Base-by-base conservation (phyloP, 2,329 filamentous ascomycete genomes). In the Phymatotrichopsis omnivora region DNA sequence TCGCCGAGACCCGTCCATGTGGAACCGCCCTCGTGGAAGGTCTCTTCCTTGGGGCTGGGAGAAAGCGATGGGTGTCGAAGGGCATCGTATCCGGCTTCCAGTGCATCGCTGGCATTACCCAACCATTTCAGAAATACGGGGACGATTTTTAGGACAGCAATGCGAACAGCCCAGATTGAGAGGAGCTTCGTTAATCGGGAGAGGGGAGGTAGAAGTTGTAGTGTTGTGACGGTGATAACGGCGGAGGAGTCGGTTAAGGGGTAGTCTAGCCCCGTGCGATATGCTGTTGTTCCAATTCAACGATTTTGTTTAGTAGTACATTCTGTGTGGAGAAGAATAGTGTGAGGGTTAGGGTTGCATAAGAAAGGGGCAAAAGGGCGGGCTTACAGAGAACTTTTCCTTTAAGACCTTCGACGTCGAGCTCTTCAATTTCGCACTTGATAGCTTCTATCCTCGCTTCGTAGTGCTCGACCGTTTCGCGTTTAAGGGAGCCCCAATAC, bases 231-330 rank as follows among this genome's bases (percentile, higher is more conserved):
- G 1, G 91, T 95, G 45, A 96, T 75, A 35, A 96, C 73, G 19
- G 89, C 85, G 7, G 85, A 87, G 58, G 94, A 77, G 62, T 96
- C 91, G 57, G 91, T 86, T 69, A 96, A 76, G 50, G 74, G 78
- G 52, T 74, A 75, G 63, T 83, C 83, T 25, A 42, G 43, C 1
- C 52, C 50, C 31, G 68, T 67, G 23, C 57, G 58, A 35, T 60
- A 62, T 60, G 50, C 62, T 53, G 56, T 64, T 44, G 64, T 60
- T 42, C n/a, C n/a, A n/a, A n/a, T n/a, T n/a, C n/a, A n/a, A n/a
- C n/a, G n/a, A n/a, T n/a, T 41, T 28, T 11, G 11, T 41, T 24
- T 29, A 50, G 23, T 42, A 8, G 12, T 19, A 6, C 12, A 33
- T 17, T 16, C 11, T 4, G 33, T 31, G 20, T 61, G 59, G 44